These are phyloP conservation scores for Russula emetica DNA, from an alignment of 768 basidiomycete species.

Conservation along the genomic window DNA sequence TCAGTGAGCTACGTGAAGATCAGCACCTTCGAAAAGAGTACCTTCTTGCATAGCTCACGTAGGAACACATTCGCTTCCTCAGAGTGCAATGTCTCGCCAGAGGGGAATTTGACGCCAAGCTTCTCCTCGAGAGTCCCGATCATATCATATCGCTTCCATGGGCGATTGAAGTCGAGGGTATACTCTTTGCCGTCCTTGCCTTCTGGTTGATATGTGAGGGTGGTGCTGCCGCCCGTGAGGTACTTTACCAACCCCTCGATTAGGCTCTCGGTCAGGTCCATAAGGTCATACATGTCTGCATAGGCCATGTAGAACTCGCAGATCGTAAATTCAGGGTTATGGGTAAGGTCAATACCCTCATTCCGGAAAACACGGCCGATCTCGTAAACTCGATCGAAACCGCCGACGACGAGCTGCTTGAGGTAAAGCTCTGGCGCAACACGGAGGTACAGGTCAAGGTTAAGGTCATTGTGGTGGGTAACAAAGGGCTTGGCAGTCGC, in stretches of 20 bases:
- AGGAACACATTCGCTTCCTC: constrained; percentile 86
- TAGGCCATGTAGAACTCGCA: constrained; percentile 99
- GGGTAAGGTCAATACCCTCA: constrained; percentile 97
- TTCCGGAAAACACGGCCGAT: constrained; percentile 98
- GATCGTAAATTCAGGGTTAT: constrained; percentile 99
- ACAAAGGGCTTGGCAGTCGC: constrained; percentile 98
- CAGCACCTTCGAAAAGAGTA: constrained; percentile 32
- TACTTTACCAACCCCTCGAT: constrained; percentile 88
- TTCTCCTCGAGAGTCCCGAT: constrained; percentile 94
- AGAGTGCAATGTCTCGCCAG: constrained; percentile 85
- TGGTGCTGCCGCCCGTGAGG: constrained; percentile 75
- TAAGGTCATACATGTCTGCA: constrained; percentile 97
- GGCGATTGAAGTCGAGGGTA: constrained; percentile 81
- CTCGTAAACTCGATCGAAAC: constrained; percentile 96
- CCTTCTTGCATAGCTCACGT: constrained; percentile 79
- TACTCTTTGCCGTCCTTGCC: constrained; percentile 80
- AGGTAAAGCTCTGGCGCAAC: constrained; percentile 97
- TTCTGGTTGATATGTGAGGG: constrained; percentile 85
- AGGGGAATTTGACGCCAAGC: constrained; percentile 86
- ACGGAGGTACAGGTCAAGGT: constrained; percentile 94
- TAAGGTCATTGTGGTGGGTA: constrained; percentile 98
- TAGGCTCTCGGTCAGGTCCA: constrained; percentile 93
- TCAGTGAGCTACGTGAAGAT: not conserved
- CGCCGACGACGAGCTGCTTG: constrained; percentile 96
- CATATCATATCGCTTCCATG: constrained; percentile 99